phyloP scores from a whole-genome alignment of 164 flowering plant species.

The Litsea cubeba region DNA sequence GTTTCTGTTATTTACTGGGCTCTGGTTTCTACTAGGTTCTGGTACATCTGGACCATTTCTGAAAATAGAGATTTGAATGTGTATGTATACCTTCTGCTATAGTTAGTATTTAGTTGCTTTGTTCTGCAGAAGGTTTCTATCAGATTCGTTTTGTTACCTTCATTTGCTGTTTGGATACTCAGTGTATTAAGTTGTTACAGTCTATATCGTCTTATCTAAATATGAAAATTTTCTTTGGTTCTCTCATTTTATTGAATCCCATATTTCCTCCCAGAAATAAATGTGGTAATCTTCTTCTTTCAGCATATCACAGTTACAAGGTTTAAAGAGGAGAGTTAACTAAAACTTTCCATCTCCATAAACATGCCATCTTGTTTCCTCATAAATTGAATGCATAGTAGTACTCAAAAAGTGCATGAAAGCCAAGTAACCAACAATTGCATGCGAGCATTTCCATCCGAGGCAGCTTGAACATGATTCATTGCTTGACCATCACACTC shows the following conservation, averaged over 20 bases:
- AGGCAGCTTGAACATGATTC: too few species aligned
- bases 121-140: constrained; percentile 4
- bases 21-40: background rate
- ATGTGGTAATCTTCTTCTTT: too few species aligned
- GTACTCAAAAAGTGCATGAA: too few species aligned
- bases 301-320: too few species aligned
- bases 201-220: constrained; percentile 1
- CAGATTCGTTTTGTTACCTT: constrained; percentile 7
- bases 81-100: constrained; percentile 6
- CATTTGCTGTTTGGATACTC: constrained; percentile 5
- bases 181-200: constrained; percentile 8
- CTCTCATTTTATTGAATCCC: background rate
- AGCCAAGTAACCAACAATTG: too few species aligned
- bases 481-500: too few species aligned
- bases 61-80: constrained; percentile 15
- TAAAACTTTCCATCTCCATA: too few species aligned
- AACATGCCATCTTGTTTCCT: too few species aligned
- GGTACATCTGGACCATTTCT: background rate
- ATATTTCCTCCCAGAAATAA: too few species aligned
- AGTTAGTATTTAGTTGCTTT: constrained; percentile 8
- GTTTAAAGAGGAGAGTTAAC: too few species aligned
- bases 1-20: constrained; percentile 18
- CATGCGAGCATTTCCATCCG: too few species aligned
- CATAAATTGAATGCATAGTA: too few species aligned
- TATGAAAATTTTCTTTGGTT: constrained; percentile 3